A percentile compares a stretch with the other conserved stretches of the same genome.
Conservation (phyloP, 768 basidiomycete species). For the Termitomyces sp. region DNA sequence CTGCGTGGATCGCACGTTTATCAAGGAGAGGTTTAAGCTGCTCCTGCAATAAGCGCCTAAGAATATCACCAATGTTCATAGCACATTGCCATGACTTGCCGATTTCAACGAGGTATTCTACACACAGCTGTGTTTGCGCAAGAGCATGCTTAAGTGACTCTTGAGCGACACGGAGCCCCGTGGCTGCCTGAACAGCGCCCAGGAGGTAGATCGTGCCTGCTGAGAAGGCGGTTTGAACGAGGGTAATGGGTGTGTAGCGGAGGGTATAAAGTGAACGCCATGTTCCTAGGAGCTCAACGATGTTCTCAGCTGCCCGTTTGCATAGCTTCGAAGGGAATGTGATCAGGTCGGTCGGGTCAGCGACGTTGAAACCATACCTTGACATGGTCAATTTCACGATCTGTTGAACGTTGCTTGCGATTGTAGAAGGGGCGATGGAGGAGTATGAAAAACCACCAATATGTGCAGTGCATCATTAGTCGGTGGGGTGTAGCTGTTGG, state of each 20-base stretch:
- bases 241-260: slow-evolving; percentile 51
- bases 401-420: slow-evolving; percentile 32
- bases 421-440: slow-evolving; percentile 54
- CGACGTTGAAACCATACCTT: slow-evolving; percentile 31
- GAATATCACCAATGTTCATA: slow-evolving; percentile 40
- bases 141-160: slow-evolving; percentile 39
- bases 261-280: slow-evolving; percentile 50
- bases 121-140: slow-evolving; percentile 38
- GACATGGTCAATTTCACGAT: slow-evolving; percentile 42
- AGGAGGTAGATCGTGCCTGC: slow-evolving; percentile 56
- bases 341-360: slow-evolving; percentile 10
- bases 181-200: slow-evolving; percentile 46
- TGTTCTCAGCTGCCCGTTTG: slow-evolving; percentile 48
- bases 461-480: slow-evolving; percentile 49
- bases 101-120: slow-evolving; percentile 46
- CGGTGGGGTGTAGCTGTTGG: slow-evolving; percentile 46
- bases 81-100: slow-evolving; percentile 52
- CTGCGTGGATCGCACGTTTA: slow-evolving; percentile 16
- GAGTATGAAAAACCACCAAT: slow-evolving; percentile 56
- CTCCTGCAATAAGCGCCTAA: slow-evolving; percentile 36
- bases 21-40: slow-evolving; percentile 37
- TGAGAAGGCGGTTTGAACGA: slow-evolving; percentile 52
- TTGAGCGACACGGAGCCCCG: slow-evolving; percentile 38
- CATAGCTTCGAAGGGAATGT: slow-evolving; percentile 32
- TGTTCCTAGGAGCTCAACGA: slow-evolving; percentile 43